A percentile compares a stretch with the other conserved stretches of the same genome.
Conservation (phyloP, 805 yeast genomes). For the Cyberlindnera maritima region DNA sequence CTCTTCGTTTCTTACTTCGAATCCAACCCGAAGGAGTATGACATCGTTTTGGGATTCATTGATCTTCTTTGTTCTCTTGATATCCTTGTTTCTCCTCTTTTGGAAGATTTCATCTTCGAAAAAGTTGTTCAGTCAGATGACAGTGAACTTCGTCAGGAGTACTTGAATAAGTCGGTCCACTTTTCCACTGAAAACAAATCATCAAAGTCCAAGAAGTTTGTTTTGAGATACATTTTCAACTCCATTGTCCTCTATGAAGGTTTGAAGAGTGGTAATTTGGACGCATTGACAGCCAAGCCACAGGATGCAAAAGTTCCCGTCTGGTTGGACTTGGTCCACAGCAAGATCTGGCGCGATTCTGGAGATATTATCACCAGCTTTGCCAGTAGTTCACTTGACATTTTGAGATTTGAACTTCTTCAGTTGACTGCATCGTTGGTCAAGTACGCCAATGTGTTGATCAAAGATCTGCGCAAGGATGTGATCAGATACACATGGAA, state of each 20-base stretch:
- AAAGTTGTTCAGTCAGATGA: constrained; percentile 53
- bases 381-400: constrained; percentile 69
- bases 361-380: constrained; percentile 49
- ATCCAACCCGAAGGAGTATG: constrained; percentile 34
- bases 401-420: constrained; percentile 70
- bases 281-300: constrained; percentile 40
- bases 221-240: constrained; percentile 61
- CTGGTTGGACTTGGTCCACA: constrained; percentile 67
- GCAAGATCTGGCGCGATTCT: constrained; percentile 70
- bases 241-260: constrained; percentile 66
- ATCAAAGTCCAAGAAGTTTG: constrained; percentile 55
- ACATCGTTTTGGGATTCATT: constrained; percentile 39
- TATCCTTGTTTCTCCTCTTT: constrained; percentile 41
- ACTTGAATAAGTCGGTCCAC: constrained; percentile 50
- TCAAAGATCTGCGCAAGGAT: constrained; percentile 69
- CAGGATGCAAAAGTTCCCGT: constrained; percentile 33
- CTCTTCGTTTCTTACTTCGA: constrained; percentile 40
- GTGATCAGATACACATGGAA: constrained; percentile 95
- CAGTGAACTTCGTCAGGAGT: constrained; percentile 42
- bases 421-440: constrained; percentile 79
- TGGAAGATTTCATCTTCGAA: constrained; percentile 58
- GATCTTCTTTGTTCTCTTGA: constrained; percentile 44
- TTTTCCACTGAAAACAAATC: constrained; percentile 46
- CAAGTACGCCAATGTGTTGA: constrained; percentile 58
- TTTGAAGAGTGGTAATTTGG: constrained; percentile 43